Base-by-base conservation (phyloP, 768 basidiomycete species). In the Leccinum imitatum region DNA sequence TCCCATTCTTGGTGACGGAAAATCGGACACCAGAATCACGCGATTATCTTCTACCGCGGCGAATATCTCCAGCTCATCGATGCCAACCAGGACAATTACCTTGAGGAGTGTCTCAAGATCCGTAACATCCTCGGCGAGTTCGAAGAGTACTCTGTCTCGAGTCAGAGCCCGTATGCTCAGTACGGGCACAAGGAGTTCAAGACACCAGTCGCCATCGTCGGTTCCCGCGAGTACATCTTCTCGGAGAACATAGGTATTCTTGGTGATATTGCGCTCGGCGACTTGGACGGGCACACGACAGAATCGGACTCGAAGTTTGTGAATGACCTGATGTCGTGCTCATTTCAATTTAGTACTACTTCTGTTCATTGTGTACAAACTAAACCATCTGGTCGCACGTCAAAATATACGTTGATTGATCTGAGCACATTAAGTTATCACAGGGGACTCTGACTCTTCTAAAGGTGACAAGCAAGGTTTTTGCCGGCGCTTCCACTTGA, bases 161-260 rank as follows among this genome's bases (percentile, higher is more conserved):
- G 79, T 61, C 90, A 95, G 77, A 94, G 87, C 67, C 97, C 97
- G 6, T 98, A 99, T 73, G 87, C 90, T 6, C 90, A 90, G 62
- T 93, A 90, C 84, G 87, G 87, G 61, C 87, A 90, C 69, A 87
- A 91, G 74, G 93, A 97, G 65, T 93, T 96, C 82, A 85, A 85
- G 71, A 84, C 91, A 25, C 97, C 97, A 17, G 90, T 98, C 21
- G 96, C 97, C n/a, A 99, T 99, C 63, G 91, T 99, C 64, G 97
- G 96, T 75, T 96, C 97, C 10, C 87, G 97, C 77, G 96, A 99
- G 81, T 99, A 99, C 76, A 98, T 99, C 73, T 99, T 99, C 79
- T 98, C 97, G 56, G 97, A 99, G 79, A 98, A 98, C 73, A 98
- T 98, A 64, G 97, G 97, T 82, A 96, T 98, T 67, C 82, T 99